A percentile compares a stretch with the other conserved stretches of the same genome.
Evolutionary conservation across 495 filamentous ascomycete genomes (phyloP).

Genomic region (Clavariopsis aquatica): DNA sequence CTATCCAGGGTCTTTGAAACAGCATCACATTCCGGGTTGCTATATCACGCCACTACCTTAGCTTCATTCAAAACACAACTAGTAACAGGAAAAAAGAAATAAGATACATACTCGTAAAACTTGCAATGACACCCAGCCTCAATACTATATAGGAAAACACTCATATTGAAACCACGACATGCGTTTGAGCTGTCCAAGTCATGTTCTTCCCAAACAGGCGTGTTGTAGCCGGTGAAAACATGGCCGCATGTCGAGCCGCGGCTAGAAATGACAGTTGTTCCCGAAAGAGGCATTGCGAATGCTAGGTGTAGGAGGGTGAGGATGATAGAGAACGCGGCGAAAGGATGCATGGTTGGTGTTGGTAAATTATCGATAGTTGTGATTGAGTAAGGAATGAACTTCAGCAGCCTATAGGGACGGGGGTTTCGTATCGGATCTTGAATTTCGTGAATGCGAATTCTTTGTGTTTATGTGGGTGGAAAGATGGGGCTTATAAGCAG

Average conservation of each 20-base stretch:
- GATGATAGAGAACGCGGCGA: not conserved
- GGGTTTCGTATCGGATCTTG: too few relatives aligned
- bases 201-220: not conserved
- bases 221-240: not conserved
- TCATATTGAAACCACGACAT: not conserved
- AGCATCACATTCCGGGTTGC: not conserved
- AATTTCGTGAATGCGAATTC: too few relatives aligned
- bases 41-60: not conserved
- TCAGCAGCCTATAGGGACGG: too few relatives aligned
- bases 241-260: not conserved
- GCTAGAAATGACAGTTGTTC: not conserved
- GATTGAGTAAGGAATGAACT: not conserved
- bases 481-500: too few relatives aligned
- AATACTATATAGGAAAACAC: not conserved
- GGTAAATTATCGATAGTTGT: not conserved
- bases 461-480: not conserved
- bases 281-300: not conserved
- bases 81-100: not conserved
- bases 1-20: not conserved
- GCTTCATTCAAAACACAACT: not conserved
- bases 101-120: not conserved
- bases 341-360: not conserved
- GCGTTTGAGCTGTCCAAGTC: not conserved
- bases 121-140: not conserved
- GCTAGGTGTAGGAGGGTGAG: not conserved